A percentile compares a stretch with the other conserved stretches of the same genome.
These are phyloP conservation scores for Halenospora varia DNA, from an alignment of 495 filamentous ascomycete genomes.

Conservation along the genomic window DNA sequence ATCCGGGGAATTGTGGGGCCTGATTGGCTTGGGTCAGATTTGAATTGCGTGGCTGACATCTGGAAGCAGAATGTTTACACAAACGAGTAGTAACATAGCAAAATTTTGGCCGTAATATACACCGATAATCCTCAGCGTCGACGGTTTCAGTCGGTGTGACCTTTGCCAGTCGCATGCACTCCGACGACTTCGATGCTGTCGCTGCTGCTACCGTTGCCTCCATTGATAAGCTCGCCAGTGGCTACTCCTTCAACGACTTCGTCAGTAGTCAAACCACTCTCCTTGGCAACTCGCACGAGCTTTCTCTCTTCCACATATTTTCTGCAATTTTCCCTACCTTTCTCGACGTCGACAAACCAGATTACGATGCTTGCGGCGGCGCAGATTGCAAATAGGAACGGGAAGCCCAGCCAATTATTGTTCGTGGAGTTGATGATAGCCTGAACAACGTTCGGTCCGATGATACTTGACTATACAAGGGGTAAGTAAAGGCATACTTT, in stretches of 20 bases:
- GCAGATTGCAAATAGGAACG: constrained; percentile 45
- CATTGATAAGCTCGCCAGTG: not conserved
- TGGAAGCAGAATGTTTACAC: too few relatives aligned
- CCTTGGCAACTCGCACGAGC: constrained; percentile 16
- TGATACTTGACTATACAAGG: constrained; percentile 40
- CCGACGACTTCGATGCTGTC: not conserved
- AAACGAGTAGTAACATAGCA: too few relatives aligned
- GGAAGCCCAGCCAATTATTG: constrained; percentile 50
- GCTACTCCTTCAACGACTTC: constrained; percentile 15
- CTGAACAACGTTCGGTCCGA: constrained; percentile 39
- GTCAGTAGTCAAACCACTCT: constrained; percentile 8
- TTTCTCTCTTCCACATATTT: constrained; percentile 38
- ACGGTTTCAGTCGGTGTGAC: not conserved
- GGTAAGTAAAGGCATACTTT: not conserved
- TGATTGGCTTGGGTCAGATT: not conserved
- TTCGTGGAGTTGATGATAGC: constrained; percentile 44
- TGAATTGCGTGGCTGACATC: too few relatives aligned
- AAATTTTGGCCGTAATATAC: too few relatives aligned
- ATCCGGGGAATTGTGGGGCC: too few relatives aligned
- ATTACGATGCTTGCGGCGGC: constrained; percentile 37
- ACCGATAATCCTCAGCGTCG: too few relatives aligned
- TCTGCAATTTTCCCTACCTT: constrained; percentile 41
- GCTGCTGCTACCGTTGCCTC: not conserved
- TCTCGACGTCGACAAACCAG: constrained; percentile 42
- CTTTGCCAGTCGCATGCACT: not conserved